Evolutionary conservation across 768 basidiomycete species (phyloP).

Genomic region (Pleurotus eryngii): DNA sequence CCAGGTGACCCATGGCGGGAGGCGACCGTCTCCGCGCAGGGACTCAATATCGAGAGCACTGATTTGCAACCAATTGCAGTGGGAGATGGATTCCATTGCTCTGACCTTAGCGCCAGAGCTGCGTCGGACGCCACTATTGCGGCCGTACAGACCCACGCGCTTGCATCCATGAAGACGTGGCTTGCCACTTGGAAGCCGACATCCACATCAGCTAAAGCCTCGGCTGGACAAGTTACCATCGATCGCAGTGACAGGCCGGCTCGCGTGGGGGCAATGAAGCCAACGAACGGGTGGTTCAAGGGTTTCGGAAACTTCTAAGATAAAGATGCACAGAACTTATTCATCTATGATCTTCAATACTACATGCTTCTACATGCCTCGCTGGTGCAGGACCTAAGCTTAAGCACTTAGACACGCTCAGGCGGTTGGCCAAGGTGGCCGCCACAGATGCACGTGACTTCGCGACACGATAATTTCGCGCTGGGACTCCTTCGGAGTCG

Average conservation of each 20-base stretch:
- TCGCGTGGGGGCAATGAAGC: slow-evolving; percentile 18
- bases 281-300: slow-evolving; percentile 33
- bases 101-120: slow-evolving; percentile 45
- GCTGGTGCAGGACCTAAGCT: too few species aligned
- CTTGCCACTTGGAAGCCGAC: slow-evolving; percentile 31
- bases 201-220: slow-evolving; percentile 6
- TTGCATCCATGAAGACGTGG: slow-evolving; percentile 56
- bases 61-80: slow-evolving; percentile 52
- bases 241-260: slow-evolving; percentile 4
- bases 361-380: too few species aligned
- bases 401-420: too few species aligned
- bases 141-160: slow-evolving; percentile 50
- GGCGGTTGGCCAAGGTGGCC: too few species aligned
- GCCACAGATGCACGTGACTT: too few species aligned
- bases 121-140: slow-evolving; percentile 51
- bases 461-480: too few species aligned
- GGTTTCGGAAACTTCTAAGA: slow-evolving; percentile 15
- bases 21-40: slow-evolving; percentile 61
- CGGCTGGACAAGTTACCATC: slow-evolving; percentile 13
- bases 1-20: slow-evolving; percentile 74
- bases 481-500: too few species aligned
- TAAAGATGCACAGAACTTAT: not conserved
- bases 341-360: too few species aligned
- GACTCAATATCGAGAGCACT: slow-evolving; percentile 43
- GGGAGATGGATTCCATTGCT: slow-evolving; percentile 66